A percentile compares a stretch with the other conserved stretches of the same genome.
Conservation (phyloP, 805 yeast species). For the Saccharomycopsis synnaedendra region DNA sequence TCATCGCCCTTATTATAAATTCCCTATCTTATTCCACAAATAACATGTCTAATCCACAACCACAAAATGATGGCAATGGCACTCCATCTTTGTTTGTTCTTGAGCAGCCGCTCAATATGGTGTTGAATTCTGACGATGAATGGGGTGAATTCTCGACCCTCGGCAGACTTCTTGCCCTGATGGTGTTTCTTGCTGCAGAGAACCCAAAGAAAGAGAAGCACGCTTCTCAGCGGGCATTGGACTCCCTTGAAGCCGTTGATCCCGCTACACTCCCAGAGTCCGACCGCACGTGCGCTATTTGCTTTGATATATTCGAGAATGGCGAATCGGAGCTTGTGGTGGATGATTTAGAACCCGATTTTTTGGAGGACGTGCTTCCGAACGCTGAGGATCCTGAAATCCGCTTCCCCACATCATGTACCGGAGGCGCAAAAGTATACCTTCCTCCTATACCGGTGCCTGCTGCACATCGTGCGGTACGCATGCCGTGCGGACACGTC, state of each 20-base stretch:
- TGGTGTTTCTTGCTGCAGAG: constrained; percentile 2
- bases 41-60: too few relatives aligned
- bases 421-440: background rate
- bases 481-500: constrained; percentile 75
- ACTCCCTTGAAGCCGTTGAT: constrained; percentile 7
- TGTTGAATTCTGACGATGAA: background rate
- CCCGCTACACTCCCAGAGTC: constrained; percentile 3
- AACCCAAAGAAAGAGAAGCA: constrained; percentile 7
- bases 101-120: too few relatives aligned
- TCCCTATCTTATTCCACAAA: too few relatives aligned
- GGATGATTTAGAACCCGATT: background rate
- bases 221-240: constrained; percentile 15
- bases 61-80: too few relatives aligned
- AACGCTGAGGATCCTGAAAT: constrained; percentile 11
- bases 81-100: too few relatives aligned
- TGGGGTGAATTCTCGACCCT: background rate
- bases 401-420: constrained; percentile 1
- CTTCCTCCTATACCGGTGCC: background rate
- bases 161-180: constrained; percentile 10
- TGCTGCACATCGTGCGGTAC: constrained; percentile 46
- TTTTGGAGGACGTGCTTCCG: background rate
- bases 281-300: constrained; percentile 14
- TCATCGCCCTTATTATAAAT: too few relatives aligned
- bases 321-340: background rate
- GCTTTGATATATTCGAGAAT: constrained; percentile 13